Percentiles rank a stretch among this genome's conserved stretches.
phyloP scores from a whole-genome alignment of 2,329 filamentous ascomycete genomes.

The Arthrobotrys iridis region DNA sequence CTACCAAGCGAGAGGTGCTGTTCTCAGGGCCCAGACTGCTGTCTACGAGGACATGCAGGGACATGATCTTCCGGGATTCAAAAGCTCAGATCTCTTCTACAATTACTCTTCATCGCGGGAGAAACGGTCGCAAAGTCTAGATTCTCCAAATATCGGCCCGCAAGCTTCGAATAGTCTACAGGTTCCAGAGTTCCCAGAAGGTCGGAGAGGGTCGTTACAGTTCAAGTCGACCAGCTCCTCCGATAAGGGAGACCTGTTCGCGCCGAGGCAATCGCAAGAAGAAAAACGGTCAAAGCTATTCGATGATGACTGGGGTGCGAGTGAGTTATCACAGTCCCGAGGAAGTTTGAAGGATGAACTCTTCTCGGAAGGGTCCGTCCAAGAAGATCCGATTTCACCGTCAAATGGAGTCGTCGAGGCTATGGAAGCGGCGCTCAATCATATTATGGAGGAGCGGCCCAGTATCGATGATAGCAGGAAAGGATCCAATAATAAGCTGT shows the following conservation, averaged over 20 bases:
- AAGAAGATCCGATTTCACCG: slow-evolving; percentile 53
- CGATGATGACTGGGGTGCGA: slow-evolving; percentile 48
- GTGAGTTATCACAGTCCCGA: slow-evolving; percentile 45
- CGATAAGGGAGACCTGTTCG: slow-evolving; percentile 40
- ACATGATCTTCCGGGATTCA: slow-evolving; percentile 83
- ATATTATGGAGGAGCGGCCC: slow-evolving; percentile 86
- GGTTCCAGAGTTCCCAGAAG: slow-evolving; percentile 38
- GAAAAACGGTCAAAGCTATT: slow-evolving; percentile 46
- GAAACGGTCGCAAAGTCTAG: slow-evolving; percentile 61
- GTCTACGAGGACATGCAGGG: slow-evolving; percentile 86
- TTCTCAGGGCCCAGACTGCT: slow-evolving; percentile 82
- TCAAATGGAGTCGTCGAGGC: slow-evolving; percentile 87
- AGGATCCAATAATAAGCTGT: slow-evolving; percentile 57
- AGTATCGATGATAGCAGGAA: slow-evolving; percentile 68
- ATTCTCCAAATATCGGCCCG: slow-evolving; percentile 20
- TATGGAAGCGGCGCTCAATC: slow-evolving; percentile 89
- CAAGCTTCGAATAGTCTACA: slow-evolving; percentile 35
- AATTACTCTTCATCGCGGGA: slow-evolving; percentile 91
- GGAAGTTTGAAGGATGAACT: slow-evolving; percentile 50
- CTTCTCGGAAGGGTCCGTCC: slow-evolving; percentile 45
- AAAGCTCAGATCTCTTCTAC: slow-evolving; percentile 91
- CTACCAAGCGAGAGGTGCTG: slow-evolving; percentile 79
- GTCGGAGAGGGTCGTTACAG: slow-evolving; percentile 33
- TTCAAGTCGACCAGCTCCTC: slow-evolving; percentile 23
- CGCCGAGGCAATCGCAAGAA: slow-evolving; percentile 56